phyloP scores from a whole-genome alignment of 306 rosid genomes.

The Rosa lucieae region DNA sequence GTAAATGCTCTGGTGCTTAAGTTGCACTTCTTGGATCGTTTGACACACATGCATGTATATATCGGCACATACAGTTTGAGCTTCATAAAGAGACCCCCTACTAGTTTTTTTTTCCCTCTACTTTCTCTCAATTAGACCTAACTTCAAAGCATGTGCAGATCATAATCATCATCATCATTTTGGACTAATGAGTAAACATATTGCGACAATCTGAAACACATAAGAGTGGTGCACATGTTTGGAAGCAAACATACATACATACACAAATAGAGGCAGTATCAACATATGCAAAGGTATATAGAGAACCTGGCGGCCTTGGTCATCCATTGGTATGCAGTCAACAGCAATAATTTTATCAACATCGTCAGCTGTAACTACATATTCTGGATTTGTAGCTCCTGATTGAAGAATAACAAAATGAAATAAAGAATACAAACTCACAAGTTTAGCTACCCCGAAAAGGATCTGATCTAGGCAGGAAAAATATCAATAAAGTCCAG shows the following conservation, averaged over 20 bases:
- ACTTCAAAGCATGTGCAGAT: background rate
- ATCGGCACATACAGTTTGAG: background rate
- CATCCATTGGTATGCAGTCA: conserved; percentile 99
- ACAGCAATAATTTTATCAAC: conserved; percentile 90
- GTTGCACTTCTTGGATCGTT: background rate
- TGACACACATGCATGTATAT: background rate
- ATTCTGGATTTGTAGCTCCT: conserved; percentile 99
- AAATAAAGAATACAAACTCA: background rate
- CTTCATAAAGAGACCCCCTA: background rate
- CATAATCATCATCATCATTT: background rate
- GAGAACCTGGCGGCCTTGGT: conserved; percentile 86
- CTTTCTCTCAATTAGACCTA: background rate
- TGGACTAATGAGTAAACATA: background rate
- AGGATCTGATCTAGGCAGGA: background rate
- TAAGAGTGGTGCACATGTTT: background rate
- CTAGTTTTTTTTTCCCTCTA: background rate
- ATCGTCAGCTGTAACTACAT: conserved; percentile 87
- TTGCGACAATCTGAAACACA: background rate
- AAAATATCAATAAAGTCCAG: background rate
- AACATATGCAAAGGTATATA: conserved; percentile 11
- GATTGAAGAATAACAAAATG: conserved; percentile 26
- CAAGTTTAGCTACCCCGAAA: background rate
- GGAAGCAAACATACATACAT: background rate
- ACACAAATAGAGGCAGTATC: background rate
- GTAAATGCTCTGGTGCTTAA: background rate